Conservation (phyloP, 345 rosid genomes). For the Hibiscus trionum region DNA sequence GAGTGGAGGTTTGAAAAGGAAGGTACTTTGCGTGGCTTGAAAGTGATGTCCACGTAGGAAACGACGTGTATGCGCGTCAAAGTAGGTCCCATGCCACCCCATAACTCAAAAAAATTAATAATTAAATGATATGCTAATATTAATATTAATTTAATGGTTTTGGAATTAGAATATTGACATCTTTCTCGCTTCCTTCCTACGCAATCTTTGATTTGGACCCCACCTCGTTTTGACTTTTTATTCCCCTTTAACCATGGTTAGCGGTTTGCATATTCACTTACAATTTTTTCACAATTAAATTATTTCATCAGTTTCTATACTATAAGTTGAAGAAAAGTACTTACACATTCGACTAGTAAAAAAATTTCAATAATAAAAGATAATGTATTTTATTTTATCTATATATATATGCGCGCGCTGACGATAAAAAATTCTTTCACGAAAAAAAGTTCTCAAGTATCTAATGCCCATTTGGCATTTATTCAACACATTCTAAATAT, state of each 20-base stretch:
- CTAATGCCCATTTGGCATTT: no score
- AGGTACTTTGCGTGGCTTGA: neutral
- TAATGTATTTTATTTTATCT: no score
- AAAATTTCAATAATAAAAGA: no score
- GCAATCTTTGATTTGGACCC: conserved; percentile 16
- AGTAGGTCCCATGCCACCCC: conserved; percentile 12
- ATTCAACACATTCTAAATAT: no score
- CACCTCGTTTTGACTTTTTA: neutral
- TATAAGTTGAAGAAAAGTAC: no score
- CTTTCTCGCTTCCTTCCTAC: conserved; percentile 25
- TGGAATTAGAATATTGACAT: neutral
- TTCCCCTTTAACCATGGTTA: neutral
- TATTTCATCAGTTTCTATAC: no score
- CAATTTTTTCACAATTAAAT: no score
- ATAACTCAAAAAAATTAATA: neutral
- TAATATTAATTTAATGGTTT: neutral
- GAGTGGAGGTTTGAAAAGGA: neutral
- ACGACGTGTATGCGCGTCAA: conserved; percentile 40
- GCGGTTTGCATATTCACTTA: no score
- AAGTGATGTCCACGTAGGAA: conserved; percentile 50
- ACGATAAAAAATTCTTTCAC: no score
- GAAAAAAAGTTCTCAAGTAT: no score
- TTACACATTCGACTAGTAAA: no score
- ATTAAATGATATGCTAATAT: neutral
- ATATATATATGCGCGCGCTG: no score